Conservation (phyloP, 495 filamentous ascomycete genomes). For the Penicillium arizonense region DNA sequence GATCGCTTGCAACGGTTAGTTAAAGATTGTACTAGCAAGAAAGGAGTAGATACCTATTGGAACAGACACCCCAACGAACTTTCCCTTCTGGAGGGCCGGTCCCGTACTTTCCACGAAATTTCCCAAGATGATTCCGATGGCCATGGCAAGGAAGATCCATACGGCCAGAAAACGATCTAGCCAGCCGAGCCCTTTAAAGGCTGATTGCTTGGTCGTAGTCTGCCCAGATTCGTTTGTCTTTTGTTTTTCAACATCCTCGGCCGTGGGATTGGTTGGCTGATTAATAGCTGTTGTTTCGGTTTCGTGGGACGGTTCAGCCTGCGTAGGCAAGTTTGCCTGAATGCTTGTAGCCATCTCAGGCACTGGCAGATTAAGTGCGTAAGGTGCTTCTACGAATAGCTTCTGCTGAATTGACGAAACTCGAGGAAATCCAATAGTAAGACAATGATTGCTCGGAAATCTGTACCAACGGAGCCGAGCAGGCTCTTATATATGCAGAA, state of each 20-base stretch:
- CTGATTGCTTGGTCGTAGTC: constrained; percentile 11
- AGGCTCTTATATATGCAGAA: constrained; percentile 5
- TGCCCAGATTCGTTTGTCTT: too few species aligned
- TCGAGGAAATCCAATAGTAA: too few species aligned
- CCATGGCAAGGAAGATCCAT: constrained; percentile 89
- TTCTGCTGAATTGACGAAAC: too few species aligned
- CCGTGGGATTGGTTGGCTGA: background rate
- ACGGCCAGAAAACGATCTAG: constrained; percentile 77
- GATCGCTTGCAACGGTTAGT: constrained; percentile 51
- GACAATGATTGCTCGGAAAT: background rate
- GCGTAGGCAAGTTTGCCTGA: constrained; percentile 2
- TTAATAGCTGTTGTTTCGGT: too few species aligned
- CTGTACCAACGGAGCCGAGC: background rate
- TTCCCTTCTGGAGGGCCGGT: constrained; percentile 65
- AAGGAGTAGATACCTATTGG: constrained; percentile 59
- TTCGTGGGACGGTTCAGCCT: constrained; percentile 1
- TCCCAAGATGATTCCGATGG: constrained; percentile 73
- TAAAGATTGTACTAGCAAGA: background rate
- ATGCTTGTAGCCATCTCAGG: constrained; percentile 8
- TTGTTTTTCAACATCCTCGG: background rate
- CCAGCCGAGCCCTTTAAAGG: constrained; percentile 58
- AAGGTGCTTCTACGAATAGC: too few species aligned
- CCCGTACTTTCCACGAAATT: constrained; percentile 70
- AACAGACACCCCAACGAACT: constrained; percentile 73
- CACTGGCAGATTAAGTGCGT: constrained; percentile 3